Percentiles rank a stretch among this genome's conserved stretches.
Evolutionary conservation across 1,284 basidiomycete species (phyloP).

Genomic region (Chiua sp.): DNA sequence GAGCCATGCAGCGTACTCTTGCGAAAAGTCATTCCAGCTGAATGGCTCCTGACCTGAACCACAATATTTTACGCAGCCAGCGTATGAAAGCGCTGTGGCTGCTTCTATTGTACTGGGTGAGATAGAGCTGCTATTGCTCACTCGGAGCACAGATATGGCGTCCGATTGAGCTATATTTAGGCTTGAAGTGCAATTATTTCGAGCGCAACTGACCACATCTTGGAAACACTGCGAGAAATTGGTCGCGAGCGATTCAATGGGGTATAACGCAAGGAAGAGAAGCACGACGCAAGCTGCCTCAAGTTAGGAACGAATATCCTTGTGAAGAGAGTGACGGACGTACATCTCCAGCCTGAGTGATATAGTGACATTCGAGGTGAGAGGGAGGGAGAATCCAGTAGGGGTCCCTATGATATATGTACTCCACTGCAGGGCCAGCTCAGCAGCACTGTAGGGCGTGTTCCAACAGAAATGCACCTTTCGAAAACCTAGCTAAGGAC

Average conservation of each 20-base stretch:
- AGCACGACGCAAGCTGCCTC: not conserved
- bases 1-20: slow-evolving; percentile 48
- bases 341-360: slow-evolving; percentile 17
- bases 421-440: not conserved
- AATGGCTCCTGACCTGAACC: slow-evolving; percentile 37
- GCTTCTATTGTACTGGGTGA: not conserved
- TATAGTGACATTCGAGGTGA: slow-evolving; percentile 8
- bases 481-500: too few relatives aligned
- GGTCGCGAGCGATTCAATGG: not conserved
- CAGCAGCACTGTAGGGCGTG: not conserved
- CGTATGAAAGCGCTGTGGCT: slow-evolving; percentile 27
- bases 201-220: slow-evolving; percentile 17
- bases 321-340: not conserved
- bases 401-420: not conserved
- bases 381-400: not conserved
- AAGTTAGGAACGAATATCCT: not conserved
- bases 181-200: slow-evolving; percentile 6
- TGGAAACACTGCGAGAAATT: slow-evolving; percentile 16
- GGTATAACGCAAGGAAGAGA: not conserved
- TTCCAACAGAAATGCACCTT: not conserved
- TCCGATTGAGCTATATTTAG: slow-evolving; percentile 13
- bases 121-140: slow-evolving; percentile 9
- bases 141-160: slow-evolving; percentile 22
- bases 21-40: slow-evolving; percentile 44
- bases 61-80: slow-evolving; percentile 37